Conservation (phyloP, 2,329 filamentous ascomycete genomes). For the Microdochium trichocladiopsis region DNA sequence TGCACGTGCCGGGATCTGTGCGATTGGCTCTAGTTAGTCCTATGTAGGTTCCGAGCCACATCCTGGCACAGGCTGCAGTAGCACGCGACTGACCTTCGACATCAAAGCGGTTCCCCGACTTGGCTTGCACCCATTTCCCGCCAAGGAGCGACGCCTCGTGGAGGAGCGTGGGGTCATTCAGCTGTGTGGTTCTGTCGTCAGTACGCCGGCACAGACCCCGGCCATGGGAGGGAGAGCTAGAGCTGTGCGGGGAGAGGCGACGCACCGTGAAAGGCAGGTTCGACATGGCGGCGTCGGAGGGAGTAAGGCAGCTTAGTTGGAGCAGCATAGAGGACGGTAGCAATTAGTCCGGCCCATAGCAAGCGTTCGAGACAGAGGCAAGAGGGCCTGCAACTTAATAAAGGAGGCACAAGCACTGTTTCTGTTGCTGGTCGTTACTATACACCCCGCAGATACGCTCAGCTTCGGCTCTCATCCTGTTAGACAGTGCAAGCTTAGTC, state of each 20-base stretch:
- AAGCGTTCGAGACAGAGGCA: neutral
- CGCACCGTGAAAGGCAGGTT: neutral
- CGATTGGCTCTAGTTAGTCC: neutral
- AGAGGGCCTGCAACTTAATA: neutral
- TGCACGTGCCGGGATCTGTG: slow-evolving; percentile 1
- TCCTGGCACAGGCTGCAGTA: neutral
- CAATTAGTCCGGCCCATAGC: neutral
- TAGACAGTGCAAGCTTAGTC: neutral
- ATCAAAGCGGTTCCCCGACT: slow-evolving; percentile 1
- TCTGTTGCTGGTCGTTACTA: neutral
- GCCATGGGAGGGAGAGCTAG: neutral
- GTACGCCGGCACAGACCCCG: neutral
- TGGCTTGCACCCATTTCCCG: slow-evolving; percentile 1
- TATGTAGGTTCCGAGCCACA: neutral
- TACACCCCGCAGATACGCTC: neutral
- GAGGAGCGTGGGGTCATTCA: neutral
- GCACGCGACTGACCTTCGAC: neutral
- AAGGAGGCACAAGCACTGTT: neutral
- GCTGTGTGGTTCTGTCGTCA: slow-evolving; percentile 1
- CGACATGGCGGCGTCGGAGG: neutral
- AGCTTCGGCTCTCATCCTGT: neutral
- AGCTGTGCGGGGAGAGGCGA: neutral
- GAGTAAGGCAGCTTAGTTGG: neutral
- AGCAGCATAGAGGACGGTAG: neutral
- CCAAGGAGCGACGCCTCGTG: slow-evolving; percentile 1